Percentiles rank a stretch among this genome's conserved stretches.
phyloP scores from a whole-genome alignment of 1,284 basidiomycete species.

The Pisolithus thermaeus region DNA sequence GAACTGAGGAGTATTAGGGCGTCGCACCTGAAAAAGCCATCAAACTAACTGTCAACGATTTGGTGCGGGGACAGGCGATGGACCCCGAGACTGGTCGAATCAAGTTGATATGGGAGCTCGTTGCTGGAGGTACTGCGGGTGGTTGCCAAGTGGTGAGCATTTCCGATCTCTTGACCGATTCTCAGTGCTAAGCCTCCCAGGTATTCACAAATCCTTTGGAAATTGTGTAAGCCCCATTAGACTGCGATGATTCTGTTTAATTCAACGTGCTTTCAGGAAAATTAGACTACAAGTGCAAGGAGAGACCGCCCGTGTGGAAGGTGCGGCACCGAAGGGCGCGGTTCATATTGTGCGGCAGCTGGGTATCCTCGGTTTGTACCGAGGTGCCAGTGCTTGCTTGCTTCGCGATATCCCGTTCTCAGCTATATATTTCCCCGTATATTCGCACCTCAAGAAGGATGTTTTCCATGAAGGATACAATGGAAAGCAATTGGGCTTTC shows the following conservation, averaged over 20 bases:
- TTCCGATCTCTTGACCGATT: conserved; percentile 3
- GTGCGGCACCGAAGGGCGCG: conserved; percentile 77
- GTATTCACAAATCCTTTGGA: conserved; percentile 95
- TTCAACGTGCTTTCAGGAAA: conserved; percentile 53
- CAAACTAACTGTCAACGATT: conserved; percentile 94
- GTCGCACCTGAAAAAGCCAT: conserved; percentile 99
- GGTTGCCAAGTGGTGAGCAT: conserved; percentile 92
- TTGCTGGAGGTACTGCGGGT: conserved; percentile 91
- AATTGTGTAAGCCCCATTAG: conserved; percentile 62
- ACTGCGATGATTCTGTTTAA: conserved; percentile 1
- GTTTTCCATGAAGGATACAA: conserved; percentile 92
- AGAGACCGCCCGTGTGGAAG: conserved; percentile 83
- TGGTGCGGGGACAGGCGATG: conserved; percentile 78
- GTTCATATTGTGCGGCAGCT: conserved; percentile 90
- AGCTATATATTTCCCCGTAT: conserved; percentile 77
- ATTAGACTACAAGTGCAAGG: conserved; percentile 97
- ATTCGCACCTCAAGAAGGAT: conserved; percentile 86
- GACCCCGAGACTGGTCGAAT: conserved; percentile 96
- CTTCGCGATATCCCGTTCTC: conserved; percentile 95
- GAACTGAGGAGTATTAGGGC: conserved; percentile 49
- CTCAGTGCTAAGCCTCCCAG: conserved; percentile 36
- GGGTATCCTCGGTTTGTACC: conserved; percentile 90
- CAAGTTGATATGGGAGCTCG: conserved; percentile 77
- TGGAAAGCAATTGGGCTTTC: conserved; percentile 87
- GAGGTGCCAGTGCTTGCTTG: conserved; percentile 83